These are phyloP conservation scores for Populus tremula DNA, from an alignment of 345 rosid genomes.

Conservation along the genomic window DNA sequence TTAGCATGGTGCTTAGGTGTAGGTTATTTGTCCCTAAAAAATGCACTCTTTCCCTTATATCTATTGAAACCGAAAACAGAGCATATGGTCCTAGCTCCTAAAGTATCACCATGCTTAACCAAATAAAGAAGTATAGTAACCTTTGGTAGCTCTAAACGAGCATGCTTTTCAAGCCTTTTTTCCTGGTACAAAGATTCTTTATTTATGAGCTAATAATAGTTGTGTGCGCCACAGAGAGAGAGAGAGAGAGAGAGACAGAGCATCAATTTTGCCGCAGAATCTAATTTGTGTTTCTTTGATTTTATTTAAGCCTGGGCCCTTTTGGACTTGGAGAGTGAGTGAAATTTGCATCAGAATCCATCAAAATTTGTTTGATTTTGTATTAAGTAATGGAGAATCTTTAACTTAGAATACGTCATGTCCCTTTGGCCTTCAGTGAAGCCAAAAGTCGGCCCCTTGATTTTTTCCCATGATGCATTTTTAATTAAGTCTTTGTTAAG, in stretches of 20 bases:
- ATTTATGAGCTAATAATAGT: conserved; percentile 1
- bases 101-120: conserved; percentile 20
- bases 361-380: conserved; percentile 36
- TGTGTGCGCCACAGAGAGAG: background rate
- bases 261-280: conserved; percentile 25
- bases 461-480: conserved; percentile 23
- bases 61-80: background rate
- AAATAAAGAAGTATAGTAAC: conserved; percentile 31
- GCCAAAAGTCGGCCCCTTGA: conserved; percentile 46
- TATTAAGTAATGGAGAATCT: conserved; percentile 53
- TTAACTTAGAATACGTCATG: conserved; percentile 48
- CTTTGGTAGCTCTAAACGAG: conserved; percentile 48
- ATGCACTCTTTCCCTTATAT: background rate
- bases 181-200: conserved; percentile 36
- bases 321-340: conserved; percentile 17
- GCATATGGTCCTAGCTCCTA: conserved; percentile 37
- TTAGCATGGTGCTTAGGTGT: background rate
- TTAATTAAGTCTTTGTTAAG: conserved; percentile 23
- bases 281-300: conserved; percentile 6
- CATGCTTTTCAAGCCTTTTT: conserved; percentile 33
- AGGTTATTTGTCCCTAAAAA: background rate
- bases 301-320: conserved; percentile 15
- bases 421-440: conserved; percentile 47
- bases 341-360: conserved; percentile 61
- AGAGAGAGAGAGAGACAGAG: conserved; percentile 9